Percentiles rank a stretch among this genome's conserved stretches.
Evolutionary conservation across 148 eudicot species (phyloP).

Genomic region (Arbutus unedo): DNA sequence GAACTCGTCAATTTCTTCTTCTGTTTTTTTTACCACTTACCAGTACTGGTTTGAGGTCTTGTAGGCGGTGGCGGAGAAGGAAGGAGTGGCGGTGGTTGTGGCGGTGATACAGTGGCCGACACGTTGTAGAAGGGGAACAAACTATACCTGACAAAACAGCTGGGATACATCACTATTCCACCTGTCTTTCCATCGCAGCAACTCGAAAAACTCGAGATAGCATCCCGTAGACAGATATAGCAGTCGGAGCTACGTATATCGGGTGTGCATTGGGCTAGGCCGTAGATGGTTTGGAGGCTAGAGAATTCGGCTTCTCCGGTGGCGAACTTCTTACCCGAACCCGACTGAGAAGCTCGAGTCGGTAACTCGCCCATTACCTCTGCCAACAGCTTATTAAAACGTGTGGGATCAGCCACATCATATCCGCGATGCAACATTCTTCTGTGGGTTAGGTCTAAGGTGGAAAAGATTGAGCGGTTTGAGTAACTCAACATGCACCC

Average conservation of each 20-base stretch:
- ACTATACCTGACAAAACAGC: slow-evolving; percentile 34
- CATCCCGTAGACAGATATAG: slow-evolving; percentile 17
- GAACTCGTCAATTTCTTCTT: too few relatives aligned
- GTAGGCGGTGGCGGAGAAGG: neutral
- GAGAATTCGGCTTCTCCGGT: neutral
- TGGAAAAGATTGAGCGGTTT: slow-evolving; percentile 17
- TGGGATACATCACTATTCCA: slow-evolving; percentile 20
- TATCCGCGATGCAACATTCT: neutral
- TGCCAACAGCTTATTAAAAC: slow-evolving; percentile 8
- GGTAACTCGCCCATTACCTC: neutral
- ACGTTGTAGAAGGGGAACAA: slow-evolving; percentile 23
- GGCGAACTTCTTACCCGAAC: slow-evolving; percentile 20
- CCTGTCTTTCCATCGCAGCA: slow-evolving; percentile 17
- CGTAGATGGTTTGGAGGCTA: slow-evolving; percentile 13
- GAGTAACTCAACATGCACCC: slow-evolving; percentile 20
- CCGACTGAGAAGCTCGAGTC: neutral
- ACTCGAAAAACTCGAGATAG: neutral
- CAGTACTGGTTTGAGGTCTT: neutral
- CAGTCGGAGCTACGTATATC: slow-evolving; percentile 26
- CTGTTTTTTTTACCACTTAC: too few relatives aligned
- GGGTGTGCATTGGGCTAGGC: slow-evolving; percentile 36
- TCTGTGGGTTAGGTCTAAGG: neutral
- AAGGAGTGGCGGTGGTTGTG: neutral
- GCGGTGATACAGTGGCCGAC: neutral
- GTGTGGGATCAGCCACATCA: neutral